A percentile compares a stretch with the other conserved stretches of the same genome.
These are phyloP conservation scores for Leccinum disarticulatum DNA, from an alignment of 768 basidiomycete genomes.

Conservation along the genomic window DNA sequence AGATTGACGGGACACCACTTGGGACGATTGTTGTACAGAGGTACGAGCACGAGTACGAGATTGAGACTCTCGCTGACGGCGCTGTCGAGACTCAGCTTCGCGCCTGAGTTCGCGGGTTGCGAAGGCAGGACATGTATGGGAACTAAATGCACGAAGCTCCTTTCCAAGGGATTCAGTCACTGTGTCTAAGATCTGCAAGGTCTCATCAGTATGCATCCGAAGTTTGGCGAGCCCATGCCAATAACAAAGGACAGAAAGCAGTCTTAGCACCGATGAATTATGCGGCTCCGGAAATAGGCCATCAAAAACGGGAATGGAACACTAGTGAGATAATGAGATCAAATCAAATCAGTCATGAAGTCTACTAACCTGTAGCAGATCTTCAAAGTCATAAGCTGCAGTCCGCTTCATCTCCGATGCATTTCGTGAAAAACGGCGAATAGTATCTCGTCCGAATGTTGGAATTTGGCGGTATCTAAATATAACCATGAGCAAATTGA, in stretches of 20 bases:
- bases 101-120: background rate
- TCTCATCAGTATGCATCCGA: too few species aligned
- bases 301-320: background rate
- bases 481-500: too few species aligned
- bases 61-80: background rate
- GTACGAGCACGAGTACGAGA: background rate
- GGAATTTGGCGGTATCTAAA: background rate
- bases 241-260: background rate
- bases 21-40: background rate
- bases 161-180: too few species aligned
- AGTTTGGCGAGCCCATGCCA: background rate
- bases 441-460: too few species aligned
- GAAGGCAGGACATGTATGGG: background rate
- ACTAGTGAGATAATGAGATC: background rate
- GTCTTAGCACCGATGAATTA: background rate
- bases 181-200: too few species aligned
- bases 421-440: too few species aligned
- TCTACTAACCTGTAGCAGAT: background rate
- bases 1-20: background rate
- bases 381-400: too few species aligned
- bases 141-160: background rate
- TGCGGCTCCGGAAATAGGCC: background rate
- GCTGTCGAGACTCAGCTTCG: background rate
- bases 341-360: background rate
- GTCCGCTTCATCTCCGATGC: too few species aligned